Conservation (phyloP, 345 rosid species). For the Ceriops tagal region DNA sequence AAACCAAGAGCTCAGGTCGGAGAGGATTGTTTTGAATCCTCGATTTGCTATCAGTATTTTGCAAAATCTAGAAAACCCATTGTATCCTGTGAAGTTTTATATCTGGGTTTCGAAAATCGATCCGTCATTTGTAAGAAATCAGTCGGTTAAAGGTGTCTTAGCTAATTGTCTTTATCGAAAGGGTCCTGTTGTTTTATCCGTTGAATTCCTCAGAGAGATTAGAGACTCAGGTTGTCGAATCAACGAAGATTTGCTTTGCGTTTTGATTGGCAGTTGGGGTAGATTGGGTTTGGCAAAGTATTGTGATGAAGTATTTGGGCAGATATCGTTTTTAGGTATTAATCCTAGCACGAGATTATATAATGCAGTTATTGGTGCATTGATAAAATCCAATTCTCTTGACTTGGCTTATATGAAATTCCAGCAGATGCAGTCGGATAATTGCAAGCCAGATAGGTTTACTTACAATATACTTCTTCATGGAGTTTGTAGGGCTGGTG, state of each 20-base stretch:
- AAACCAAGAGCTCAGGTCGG: conserved; percentile 54
- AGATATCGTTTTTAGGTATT: conserved; percentile 72
- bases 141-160: conserved; percentile 48
- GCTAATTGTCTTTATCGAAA: conserved; percentile 45
- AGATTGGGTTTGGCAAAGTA: conserved; percentile 79
- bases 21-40: conserved; percentile 46
- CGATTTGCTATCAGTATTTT: conserved; percentile 55
- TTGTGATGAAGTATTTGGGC: conserved; percentile 75
- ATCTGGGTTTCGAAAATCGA: conserved; percentile 67
- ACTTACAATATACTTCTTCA: conserved; percentile 85
- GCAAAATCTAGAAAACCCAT: conserved; percentile 75
- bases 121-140: conserved; percentile 46
- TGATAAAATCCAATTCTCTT: conserved; percentile 74
- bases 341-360: conserved; percentile 74
- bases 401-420: conserved; percentile 88
- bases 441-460: conserved; percentile 77
- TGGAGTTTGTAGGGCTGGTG: conserved; percentile 81
- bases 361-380: conserved; percentile 78
- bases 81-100: conserved; percentile 55
- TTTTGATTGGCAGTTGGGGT: conserved; percentile 89
- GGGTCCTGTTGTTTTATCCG: conserved; percentile 73
- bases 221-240: conserved; percentile 50
- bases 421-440: conserved; percentile 80
- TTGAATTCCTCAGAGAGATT: conserved; percentile 63
- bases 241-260: conserved; percentile 64